These are phyloP conservation scores for Metschnikowia corniflorae DNA, from an alignment of 805 yeast genomes.

Conservation along the genomic window DNA sequence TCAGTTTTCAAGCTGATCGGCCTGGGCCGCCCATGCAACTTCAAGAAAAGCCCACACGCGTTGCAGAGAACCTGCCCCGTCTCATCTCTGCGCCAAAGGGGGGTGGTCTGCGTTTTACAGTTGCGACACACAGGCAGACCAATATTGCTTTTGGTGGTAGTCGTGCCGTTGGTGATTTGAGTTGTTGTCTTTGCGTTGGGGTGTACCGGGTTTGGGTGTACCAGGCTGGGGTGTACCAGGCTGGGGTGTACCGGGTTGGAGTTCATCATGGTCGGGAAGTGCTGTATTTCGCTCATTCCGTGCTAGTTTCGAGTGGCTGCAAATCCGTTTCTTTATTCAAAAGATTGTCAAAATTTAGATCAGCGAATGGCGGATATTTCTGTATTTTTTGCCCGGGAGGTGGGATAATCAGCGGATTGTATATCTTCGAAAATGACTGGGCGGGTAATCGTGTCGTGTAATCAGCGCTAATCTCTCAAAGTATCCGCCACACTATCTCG, in stretches of 20 bases:
- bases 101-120: slow-evolving; percentile 90
- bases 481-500: too few species aligned
- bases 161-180: slow-evolving; percentile 54
- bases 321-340: too few species aligned
- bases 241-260: slow-evolving; percentile 51
- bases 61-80: slow-evolving; percentile 84
- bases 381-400: too few species aligned
- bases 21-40: slow-evolving; percentile 88
- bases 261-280: slow-evolving; percentile 18
- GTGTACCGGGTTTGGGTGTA: slow-evolving; percentile 41
- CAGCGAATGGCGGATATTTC: too few species aligned
- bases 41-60: slow-evolving; percentile 92
- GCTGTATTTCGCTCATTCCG: slow-evolving; percentile 22
- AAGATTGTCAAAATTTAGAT: too few species aligned
- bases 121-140: slow-evolving; percentile 77
- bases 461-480: too few species aligned
- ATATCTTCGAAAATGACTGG: too few species aligned
- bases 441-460: too few species aligned
- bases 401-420: too few species aligned
- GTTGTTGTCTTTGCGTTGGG: slow-evolving; percentile 65
- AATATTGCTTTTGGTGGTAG: slow-evolving; percentile 61
- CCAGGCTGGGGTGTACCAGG: too few species aligned
- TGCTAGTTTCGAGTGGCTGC: too few species aligned
- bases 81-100: slow-evolving; percentile 93
- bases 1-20: slow-evolving; percentile 90